A percentile compares a stretch with the other conserved stretches of the same genome.
These are phyloP conservation scores for Trichoderma asperellum DNA, from an alignment of 2,329 filamentous ascomycete genomes.

Conservation along the genomic window DNA sequence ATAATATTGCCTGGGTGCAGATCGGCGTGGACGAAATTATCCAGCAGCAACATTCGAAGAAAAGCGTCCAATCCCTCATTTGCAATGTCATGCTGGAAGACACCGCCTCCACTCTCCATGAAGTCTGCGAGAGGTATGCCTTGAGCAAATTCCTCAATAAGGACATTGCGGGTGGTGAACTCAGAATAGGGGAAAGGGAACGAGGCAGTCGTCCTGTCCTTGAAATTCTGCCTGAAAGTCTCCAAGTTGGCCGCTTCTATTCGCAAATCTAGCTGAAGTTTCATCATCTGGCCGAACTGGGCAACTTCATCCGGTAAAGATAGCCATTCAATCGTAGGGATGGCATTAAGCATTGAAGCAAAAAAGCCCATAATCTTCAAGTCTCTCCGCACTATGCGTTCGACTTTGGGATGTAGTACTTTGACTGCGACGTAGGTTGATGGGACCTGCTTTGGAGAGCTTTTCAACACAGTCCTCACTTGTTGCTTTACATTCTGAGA, in stretches of 20 bases:
- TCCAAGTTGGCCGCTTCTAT: conserved; percentile 92
- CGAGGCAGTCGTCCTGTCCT: conserved; percentile 86
- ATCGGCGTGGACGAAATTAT: conserved; percentile 97
- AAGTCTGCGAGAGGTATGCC: conserved; percentile 92
- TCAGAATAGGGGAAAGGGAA: conserved; percentile 94
- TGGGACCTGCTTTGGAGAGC: conserved; percentile 79
- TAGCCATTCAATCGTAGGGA: conserved; percentile 96
- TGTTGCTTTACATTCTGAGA: conserved; percentile 75
- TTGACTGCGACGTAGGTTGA: conserved; percentile 95
- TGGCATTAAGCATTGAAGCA: conserved; percentile 76
- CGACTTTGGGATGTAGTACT: conserved; percentile 89
- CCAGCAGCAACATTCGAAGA: conserved; percentile 91
- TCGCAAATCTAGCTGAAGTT: conserved; percentile 89
- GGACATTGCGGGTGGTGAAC: conserved; percentile 87
- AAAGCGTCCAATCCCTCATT: conserved; percentile 95
- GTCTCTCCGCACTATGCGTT: conserved; percentile 87
- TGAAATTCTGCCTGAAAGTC: conserved; percentile 89
- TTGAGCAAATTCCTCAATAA: conserved; percentile 95
- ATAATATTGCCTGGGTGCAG: conserved; percentile 98
- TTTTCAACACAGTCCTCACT: conserved; percentile 85
- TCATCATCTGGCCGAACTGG: conserved; percentile 99
- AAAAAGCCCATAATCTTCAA: conserved; percentile 94
- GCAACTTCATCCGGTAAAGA: conserved; percentile 91
- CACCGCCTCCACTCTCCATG: conserved; percentile 85
- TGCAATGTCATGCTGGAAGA: conserved; percentile 92